Conservation (phyloP, 1,284 basidiomycete species). For the Puccinia polysora region DNA sequence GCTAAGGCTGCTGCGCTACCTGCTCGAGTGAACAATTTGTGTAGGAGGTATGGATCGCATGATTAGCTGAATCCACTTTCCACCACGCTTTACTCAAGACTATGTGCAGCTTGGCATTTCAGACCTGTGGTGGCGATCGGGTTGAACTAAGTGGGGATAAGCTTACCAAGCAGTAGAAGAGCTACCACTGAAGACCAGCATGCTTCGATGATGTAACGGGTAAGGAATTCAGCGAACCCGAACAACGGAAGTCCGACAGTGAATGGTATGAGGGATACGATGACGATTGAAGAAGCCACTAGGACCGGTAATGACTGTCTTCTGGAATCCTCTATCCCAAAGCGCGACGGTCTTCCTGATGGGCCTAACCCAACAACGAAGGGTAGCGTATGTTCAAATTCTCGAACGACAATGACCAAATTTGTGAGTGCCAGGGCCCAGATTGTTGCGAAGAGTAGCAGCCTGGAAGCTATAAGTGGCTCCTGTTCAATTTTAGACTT, state of each 20-base stretch:
- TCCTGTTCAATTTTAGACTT: background rate
- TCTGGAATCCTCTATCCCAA: conserved; percentile 6
- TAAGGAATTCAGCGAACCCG: background rate
- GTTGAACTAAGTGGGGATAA: background rate
- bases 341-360: background rate
- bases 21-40: background rate
- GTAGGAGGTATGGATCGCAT: no score
- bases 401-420: conserved; percentile 2
- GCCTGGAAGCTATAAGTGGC: background rate
- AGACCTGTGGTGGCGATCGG: no score
- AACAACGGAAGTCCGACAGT: conserved; percentile 6
- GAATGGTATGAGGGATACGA: conserved; percentile 2
- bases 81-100: no score
- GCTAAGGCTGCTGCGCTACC: conserved; percentile 2
- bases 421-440: conserved; percentile 9
- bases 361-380: conserved; percentile 5
- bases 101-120: no score
- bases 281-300: background rate
- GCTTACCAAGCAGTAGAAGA: conserved; percentile 4
- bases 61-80: no score
- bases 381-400: conserved; percentile 4
- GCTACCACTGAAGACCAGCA: background rate
- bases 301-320: conserved; percentile 8
- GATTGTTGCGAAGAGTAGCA: background rate
- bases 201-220: conserved; percentile 1